A percentile compares a stretch with the other conserved stretches of the same genome.
phyloP scores from a whole-genome alignment of 306 rosid species.

The Mucuna pruriens region DNA sequence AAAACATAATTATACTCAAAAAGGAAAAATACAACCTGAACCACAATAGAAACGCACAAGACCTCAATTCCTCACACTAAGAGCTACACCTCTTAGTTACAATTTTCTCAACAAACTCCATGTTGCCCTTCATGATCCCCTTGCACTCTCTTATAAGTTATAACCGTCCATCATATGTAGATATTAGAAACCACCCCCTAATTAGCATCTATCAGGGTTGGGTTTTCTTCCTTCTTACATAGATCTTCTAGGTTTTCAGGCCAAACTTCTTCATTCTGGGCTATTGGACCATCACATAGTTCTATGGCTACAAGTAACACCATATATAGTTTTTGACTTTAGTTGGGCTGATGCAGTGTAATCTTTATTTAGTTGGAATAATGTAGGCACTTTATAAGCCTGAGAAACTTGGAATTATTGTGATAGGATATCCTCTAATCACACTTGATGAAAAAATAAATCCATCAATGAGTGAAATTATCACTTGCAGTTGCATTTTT shows the following conservation, averaged over 20 bases:
- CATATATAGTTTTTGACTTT: neutral
- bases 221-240: neutral
- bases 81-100: neutral
- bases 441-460: conserved; percentile 5
- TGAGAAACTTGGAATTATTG: neutral
- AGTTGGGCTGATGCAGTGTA: neutral
- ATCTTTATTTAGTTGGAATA: conserved; percentile 13
- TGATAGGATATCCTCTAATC: conserved; percentile 3
- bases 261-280: neutral
- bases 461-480: neutral
- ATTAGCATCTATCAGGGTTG: neutral
- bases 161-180: neutral
- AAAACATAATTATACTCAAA: neutral
- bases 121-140: neutral
- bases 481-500: conserved; percentile 26
- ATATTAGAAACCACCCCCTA: neutral
- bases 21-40: neutral
- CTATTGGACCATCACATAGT: neutral
- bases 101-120: neutral
- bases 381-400: neutral
- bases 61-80: neutral
- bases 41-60: neutral
- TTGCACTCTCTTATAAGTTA: neutral
- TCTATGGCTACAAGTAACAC: neutral
- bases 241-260: neutral